Conservation (phyloP, 495 filamentous ascomycete species). For the Penicillium robsamsonii region DNA sequence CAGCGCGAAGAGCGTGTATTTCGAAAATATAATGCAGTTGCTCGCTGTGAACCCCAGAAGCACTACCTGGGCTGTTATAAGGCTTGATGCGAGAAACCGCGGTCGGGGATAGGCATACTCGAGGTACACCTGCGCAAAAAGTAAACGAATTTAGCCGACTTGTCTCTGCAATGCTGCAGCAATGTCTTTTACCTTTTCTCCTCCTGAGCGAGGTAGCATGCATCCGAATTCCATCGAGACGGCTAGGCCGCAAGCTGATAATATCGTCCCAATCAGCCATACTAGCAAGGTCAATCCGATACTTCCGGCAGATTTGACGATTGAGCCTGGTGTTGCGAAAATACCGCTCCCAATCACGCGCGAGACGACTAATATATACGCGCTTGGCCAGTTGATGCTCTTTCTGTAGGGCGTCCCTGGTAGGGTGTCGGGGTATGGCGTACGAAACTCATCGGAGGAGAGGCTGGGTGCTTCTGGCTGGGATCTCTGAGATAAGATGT, state of each 20-base stretch:
- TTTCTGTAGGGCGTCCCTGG: conserved; percentile 22
- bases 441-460: conserved; percentile 1
- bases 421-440: conserved; percentile 11
- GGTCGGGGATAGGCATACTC: conserved; percentile 72
- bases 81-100: conserved; percentile 64
- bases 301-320: conserved; percentile 65
- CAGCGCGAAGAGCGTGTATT: conserved; percentile 44
- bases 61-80: conserved; percentile 66
- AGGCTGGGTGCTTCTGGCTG: conserved; percentile 3
- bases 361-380: conserved; percentile 73
- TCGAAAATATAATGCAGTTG: conserved; percentile 47
- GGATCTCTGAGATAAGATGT: conserved; percentile 1
- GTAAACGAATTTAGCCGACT: conserved; percentile 7
- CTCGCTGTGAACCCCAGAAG: conserved; percentile 64
- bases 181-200: conserved; percentile 52
- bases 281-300: conserved; percentile 61
- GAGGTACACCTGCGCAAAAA: conserved; percentile 55
- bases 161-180: background rate
- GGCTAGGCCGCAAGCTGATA: conserved; percentile 58
- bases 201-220: conserved; percentile 69
- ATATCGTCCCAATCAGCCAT: conserved; percentile 62
- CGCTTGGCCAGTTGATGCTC: conserved; percentile 59
- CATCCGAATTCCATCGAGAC: conserved; percentile 68
- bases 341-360: conserved; percentile 75
- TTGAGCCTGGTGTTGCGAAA: conserved; percentile 70